Evolutionary conservation across 1,284 basidiomycete genomes (phyloP), one percentile per base, ranked within the genome.

Genomic region (Sporisorium sorghi): DNA sequence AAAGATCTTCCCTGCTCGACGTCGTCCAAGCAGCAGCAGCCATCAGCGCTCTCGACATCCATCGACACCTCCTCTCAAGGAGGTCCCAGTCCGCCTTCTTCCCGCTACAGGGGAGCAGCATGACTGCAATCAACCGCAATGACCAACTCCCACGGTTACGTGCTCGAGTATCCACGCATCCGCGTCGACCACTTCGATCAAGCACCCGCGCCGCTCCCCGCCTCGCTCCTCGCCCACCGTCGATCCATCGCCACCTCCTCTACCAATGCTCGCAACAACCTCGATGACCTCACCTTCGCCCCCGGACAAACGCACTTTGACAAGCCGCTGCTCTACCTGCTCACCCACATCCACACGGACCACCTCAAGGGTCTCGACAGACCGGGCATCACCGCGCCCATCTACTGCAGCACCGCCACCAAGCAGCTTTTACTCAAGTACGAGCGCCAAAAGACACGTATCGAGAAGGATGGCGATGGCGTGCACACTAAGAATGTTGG

Each of bases 281-380:
- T 37, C 19, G 67, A 70, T 7, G 54, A 48, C 28, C 44, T 61
- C 2, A 37, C 59, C 10, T 64, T 67, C 37, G 53, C 50, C 9
- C 63, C 74, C 14, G 51, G 49, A 14, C 68, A 74, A 23, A 72
- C 64, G 3, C 72, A 74, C 49, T 77, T 77, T 26, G 57, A 67
- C 47, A 66, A 63, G 33, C 72, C 77, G 1, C 49, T 75, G 23
- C 59, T 82, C 57, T 76, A 80, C 43, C 71, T 83, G 23, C 62
- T 83, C 21, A 78, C 80, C 5, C 81, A 83, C 57, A 66, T 77
- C n/a, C 81, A 83, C 51, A 77, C 79, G 23, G 81, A 83, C 54
- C 81, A 83, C 52, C 75, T 82, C 61, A 68, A 60, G 40, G 81
- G 81, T 1, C 73, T 83, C 33, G 66, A 73, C 17, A 44, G 63